Base-by-base conservation (phyloP, 2,329 filamentous ascomycete genomes). In the Trichoderma polysporum region DNA sequence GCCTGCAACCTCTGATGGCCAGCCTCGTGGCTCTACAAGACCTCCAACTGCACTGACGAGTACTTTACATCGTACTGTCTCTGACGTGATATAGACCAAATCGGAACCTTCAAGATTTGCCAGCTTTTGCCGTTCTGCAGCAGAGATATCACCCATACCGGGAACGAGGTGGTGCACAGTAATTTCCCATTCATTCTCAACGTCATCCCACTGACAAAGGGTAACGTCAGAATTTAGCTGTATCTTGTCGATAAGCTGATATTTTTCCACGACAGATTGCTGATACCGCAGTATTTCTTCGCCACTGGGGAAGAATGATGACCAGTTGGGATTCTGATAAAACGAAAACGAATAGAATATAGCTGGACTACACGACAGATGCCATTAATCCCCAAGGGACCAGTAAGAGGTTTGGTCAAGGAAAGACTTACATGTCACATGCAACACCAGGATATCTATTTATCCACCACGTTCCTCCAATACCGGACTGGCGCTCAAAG, bases 401-500 rank as follows among this genome's bases (percentile, higher is more conserved):
- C 17, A 37, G 35, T 5, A 15, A 37, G 12, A 37, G 13, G 12
- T 17, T 17, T 5, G 17, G 35, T 4, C 35, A 13, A 33, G 5
- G 17, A 35, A 33, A n/a, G 50, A 53, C 50, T 53, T 53, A 53
- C 50, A 87, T 80, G 73, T 87, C 85, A 72, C 84, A 86, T 68
- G 77, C 77, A 70, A 84, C 86, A 29, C 85, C 85, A 0, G 85
- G 85, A 68, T 88, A 88, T 25, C 81, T 77, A 71, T 86, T 86
- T 72, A 86, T 85, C 69, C 81, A 79, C 85, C 85, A 88, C 1
- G 84, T 86, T 8, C 85, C 85, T 29, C 85, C 85, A 19, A 86
- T 78, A 39, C 50, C 50, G 27, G 50, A 53, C 50, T 53, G 50
- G 50, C 50, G 50, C 17, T 53, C 50, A 35, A 53, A 53, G 19